These are phyloP conservation scores for Moesziomyces globuligerus DNA, from an alignment of 1,284 basidiomycete genomes.

Conservation along the genomic window DNA sequence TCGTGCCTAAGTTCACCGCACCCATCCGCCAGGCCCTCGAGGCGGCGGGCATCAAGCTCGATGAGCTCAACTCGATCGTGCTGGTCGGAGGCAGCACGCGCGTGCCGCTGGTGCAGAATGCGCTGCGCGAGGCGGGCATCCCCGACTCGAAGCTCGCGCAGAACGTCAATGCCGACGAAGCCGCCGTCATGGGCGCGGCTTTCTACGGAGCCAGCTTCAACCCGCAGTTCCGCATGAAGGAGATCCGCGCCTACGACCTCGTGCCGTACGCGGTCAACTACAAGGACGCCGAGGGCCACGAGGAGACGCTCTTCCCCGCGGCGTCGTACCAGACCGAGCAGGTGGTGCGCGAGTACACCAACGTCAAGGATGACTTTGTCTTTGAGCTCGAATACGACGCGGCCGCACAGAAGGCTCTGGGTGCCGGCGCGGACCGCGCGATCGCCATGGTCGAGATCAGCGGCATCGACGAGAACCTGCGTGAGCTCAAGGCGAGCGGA, in stretches of 20 bases:
- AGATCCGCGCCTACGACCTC: slow-evolving; percentile 81
- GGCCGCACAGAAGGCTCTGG: slow-evolving; percentile 33
- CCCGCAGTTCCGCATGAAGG: slow-evolving; percentile 94
- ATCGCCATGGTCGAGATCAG: slow-evolving; percentile 50
- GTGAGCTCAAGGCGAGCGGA: slow-evolving; percentile 48
- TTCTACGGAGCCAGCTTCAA: slow-evolving; percentile 90
- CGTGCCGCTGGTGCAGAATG: slow-evolving; percentile 87
- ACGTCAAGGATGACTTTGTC: slow-evolving; percentile 53
- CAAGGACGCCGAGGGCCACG: slow-evolving; percentile 43
- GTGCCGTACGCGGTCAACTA: slow-evolving; percentile 59
- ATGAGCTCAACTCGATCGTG: slow-evolving; percentile 85
- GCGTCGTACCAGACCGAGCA: slow-evolving; percentile 44
- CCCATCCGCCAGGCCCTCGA: slow-evolving; percentile 78
- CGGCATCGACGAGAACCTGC: slow-evolving; percentile 54
- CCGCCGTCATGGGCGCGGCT: slow-evolving; percentile 89
- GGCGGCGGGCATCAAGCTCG: slow-evolving; percentile 77
- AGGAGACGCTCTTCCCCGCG: slow-evolving; percentile 53
- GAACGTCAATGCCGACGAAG: slow-evolving; percentile 97
- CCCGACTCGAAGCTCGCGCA: slow-evolving; percentile 69
- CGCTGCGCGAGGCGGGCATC: slow-evolving; percentile 58
- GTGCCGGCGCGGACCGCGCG: slow-evolving; percentile 22
- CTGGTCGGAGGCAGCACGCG: slow-evolving; percentile 88
- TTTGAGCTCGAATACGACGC: slow-evolving; percentile 56
- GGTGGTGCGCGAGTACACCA: slow-evolving; percentile 44
- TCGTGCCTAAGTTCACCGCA: slow-evolving; percentile 45